phyloP scores from a whole-genome alignment of 495 filamentous ascomycete genomes.

The Aspergillus bertholletiae region DNA sequence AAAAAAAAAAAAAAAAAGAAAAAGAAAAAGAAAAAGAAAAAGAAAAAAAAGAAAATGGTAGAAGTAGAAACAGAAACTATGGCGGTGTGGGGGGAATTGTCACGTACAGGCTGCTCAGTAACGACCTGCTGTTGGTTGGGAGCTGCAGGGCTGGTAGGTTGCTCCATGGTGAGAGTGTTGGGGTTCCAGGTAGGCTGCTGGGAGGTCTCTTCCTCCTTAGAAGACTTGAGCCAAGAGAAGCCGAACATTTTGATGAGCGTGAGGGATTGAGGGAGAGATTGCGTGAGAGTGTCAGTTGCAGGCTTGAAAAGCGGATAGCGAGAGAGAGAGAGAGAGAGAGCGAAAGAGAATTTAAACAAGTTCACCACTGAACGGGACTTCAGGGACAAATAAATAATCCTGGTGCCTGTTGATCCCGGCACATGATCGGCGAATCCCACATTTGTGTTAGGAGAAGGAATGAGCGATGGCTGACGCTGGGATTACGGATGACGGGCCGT shows the following conservation, averaged over 20 bases:
- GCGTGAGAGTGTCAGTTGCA: neutral
- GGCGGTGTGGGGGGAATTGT: neutral
- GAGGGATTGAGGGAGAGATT: neutral
- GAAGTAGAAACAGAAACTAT: too few relatives aligned
- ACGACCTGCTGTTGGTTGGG: conserved; percentile 25
- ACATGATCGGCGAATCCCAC: neutral
- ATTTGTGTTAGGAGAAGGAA: neutral
- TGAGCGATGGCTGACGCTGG: neutral
- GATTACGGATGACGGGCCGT: too few relatives aligned
- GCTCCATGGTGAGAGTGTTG: conserved; percentile 33
- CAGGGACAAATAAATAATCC: neutral
- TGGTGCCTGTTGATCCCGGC: neutral
- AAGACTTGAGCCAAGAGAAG: conserved; percentile 35
- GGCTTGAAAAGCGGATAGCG: neutral
- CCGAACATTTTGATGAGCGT: conserved; percentile 29
- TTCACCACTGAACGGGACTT: neutral
- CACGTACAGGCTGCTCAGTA: conserved; percentile 35
- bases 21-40: neutral
- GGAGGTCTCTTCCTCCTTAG: conserved; percentile 25
- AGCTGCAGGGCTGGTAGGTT: conserved; percentile 32
- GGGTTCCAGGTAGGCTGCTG: conserved; percentile 27
- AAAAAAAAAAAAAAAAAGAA: neutral
- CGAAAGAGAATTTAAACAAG: neutral
- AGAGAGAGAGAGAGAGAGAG: neutral
- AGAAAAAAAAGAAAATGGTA: neutral